phyloP scores from a whole-genome alignment of 768 basidiomycete species.

The Coprinellus micaceus region DNA sequence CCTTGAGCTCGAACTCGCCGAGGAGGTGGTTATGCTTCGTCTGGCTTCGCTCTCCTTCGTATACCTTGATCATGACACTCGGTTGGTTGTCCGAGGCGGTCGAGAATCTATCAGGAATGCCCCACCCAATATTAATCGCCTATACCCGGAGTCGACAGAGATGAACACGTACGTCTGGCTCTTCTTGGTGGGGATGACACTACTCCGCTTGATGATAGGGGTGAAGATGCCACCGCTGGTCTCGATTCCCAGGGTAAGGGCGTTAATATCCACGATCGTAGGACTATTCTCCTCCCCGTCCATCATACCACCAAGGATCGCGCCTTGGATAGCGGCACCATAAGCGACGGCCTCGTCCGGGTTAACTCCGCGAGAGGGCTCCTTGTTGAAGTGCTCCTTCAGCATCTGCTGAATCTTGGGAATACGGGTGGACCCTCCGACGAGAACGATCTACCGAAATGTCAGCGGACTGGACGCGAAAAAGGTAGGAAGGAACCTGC shows the following conservation, averaged over 20 bases:
- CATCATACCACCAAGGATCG: conserved; percentile 55
- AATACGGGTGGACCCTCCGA: conserved; percentile 70
- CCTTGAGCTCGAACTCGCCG: conserved; percentile 91
- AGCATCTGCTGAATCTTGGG: conserved; percentile 66
- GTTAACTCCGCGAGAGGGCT: conserved; percentile 64
- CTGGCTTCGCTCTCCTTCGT: conserved; percentile 92
- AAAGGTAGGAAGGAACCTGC: background rate
- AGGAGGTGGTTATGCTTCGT: conserved; percentile 99
- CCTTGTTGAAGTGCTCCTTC: conserved; percentile 65
- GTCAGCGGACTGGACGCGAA: background rate
- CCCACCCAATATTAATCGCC: too few species aligned
- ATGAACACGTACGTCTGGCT: conserved; percentile 62
- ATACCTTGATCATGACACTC: conserved; percentile 95
- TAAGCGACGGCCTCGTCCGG: conserved; percentile 74
- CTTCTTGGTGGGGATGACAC: conserved; percentile 97
- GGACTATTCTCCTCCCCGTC: conserved; percentile 72
- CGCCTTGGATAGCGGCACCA: conserved; percentile 69
- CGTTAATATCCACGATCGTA: conserved; percentile 87
- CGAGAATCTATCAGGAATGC: too few species aligned
- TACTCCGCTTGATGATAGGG: conserved; percentile 95
- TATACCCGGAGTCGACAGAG: too few species aligned
- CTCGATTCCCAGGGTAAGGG: conserved; percentile 97
- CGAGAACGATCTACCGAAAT: conserved; percentile 36
- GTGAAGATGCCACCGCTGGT: conserved; percentile 98
- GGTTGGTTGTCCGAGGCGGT: conserved; percentile 90